Percentiles rank a stretch among this genome's conserved stretches.
phyloP scores from a whole-genome alignment of 169 alveolate species.

The Amoebophrya sp. region DNA sequence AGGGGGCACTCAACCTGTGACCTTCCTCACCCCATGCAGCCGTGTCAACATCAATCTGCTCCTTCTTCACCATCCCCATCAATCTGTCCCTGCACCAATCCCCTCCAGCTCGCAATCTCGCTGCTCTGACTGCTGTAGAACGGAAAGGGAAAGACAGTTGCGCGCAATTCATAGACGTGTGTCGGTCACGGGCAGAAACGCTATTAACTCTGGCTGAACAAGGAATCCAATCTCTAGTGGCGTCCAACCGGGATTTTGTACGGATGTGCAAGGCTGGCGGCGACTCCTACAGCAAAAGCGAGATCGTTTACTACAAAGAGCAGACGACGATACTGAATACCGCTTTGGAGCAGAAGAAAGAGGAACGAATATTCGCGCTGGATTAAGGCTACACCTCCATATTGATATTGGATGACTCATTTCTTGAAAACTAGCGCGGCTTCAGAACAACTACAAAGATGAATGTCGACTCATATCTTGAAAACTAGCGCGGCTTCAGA shows the following conservation, averaged over 20 bases:
- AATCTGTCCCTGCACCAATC: too few species aligned
- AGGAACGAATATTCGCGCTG: too few species aligned
- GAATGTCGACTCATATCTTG: too few species aligned
- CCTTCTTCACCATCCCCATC: too few species aligned
- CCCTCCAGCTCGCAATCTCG: neutral
- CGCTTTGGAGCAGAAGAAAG: neutral
- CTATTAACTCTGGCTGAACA: neutral
- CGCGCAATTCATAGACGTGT: neutral
- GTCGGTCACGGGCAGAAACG: neutral
- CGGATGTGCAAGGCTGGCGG: slow-evolving; percentile 14
- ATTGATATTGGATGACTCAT: neutral
- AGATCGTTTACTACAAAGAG: slow-evolving; percentile 3
- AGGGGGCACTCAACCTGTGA: too few species aligned
- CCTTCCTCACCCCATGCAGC: too few species aligned
- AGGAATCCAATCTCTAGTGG: neutral
- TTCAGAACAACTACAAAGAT: too few species aligned
- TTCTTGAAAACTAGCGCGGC: neutral
- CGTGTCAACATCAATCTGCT: too few species aligned
- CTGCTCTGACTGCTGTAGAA: neutral
- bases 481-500: too few species aligned
- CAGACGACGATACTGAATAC: neutral
- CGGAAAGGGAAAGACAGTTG: slow-evolving; percentile 12
- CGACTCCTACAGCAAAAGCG: neutral
- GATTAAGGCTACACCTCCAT: too few species aligned
- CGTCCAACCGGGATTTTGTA: neutral